phyloP scores from a whole-genome alignment of 208 protist species.

The Leishmania lainsoni region DNA sequence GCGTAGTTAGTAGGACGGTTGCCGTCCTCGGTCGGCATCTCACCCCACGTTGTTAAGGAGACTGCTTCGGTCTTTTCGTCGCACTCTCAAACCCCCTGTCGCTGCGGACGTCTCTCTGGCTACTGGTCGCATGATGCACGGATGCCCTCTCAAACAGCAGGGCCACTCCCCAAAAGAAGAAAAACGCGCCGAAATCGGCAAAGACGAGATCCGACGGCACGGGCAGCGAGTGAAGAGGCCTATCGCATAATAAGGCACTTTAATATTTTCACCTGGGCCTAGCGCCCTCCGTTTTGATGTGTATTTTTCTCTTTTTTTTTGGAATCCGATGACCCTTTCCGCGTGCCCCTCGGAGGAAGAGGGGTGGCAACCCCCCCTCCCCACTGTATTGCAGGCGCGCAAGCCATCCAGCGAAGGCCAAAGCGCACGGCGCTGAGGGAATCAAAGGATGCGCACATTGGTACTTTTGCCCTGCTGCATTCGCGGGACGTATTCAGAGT shows the following conservation, averaged over 20 bases:
- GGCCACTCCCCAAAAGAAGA: neutral
- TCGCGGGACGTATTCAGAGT: too few relatives aligned
- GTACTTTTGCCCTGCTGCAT: too few relatives aligned
- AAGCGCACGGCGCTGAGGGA: too few relatives aligned
- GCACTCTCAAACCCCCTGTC: neutral
- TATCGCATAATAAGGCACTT: neutral
- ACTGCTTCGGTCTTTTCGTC: neutral
- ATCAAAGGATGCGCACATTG: too few relatives aligned
- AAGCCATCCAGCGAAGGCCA: too few relatives aligned
- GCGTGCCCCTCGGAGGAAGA: too few relatives aligned
- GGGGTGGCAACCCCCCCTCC: too few relatives aligned
- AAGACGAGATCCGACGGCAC: neutral
- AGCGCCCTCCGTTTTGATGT: neutral
- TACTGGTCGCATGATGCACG: neutral
- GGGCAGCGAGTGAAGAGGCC: neutral
- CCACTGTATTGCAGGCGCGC: too few relatives aligned
- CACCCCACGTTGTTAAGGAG: neutral
- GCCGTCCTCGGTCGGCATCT: neutral
- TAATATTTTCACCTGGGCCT: neutral
- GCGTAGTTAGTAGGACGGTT: neutral
- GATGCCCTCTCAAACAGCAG: neutral
- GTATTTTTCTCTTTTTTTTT: neutral
- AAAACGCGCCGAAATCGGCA: neutral
- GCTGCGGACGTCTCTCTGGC: neutral
- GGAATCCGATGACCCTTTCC: too few relatives aligned